Percentiles rank a stretch among this genome's conserved stretches.
Conservation (phyloP, 495 filamentous ascomycete species). For the Astrothelium subdiscretum region DNA sequence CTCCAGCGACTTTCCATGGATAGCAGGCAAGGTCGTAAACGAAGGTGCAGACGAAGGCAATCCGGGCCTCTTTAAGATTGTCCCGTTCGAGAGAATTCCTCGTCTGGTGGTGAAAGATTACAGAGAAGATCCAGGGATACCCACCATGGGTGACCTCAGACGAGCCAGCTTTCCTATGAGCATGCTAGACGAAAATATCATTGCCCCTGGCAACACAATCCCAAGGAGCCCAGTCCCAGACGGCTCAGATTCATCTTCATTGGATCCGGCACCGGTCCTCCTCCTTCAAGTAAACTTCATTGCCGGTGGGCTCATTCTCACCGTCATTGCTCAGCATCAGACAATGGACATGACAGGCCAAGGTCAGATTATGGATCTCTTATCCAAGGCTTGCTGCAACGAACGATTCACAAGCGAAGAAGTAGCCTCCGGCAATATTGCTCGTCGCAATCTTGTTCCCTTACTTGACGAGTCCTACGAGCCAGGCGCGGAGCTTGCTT, state of each 20-base stretch:
- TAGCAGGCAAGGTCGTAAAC: conserved; percentile 41
- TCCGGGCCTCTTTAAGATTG: conserved; percentile 35
- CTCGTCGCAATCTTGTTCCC: conserved; percentile 32
- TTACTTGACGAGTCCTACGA: conserved; percentile 29
- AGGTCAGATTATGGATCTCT: conserved; percentile 35
- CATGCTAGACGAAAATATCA: conserved; percentile 40
- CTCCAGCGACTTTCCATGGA: conserved; percentile 38
- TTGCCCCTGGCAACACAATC: conserved; percentile 39
- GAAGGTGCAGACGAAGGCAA: conserved; percentile 26
- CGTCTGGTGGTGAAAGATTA: conserved; percentile 35
- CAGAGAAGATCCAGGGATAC: conserved; percentile 24
- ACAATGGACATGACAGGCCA: conserved; percentile 45
- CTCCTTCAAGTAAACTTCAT: conserved; percentile 44
- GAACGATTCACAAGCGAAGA: conserved; percentile 37
- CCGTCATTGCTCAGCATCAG: conserved; percentile 37
- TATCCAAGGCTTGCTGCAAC: conserved; percentile 42
- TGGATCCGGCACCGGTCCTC: conserved; percentile 33
- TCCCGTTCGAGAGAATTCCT: conserved; percentile 23
- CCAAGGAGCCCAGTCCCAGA: conserved; percentile 8
- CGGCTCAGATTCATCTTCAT: conserved; percentile 11
- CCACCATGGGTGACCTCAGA: conserved; percentile 33
- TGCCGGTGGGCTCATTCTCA: conserved; percentile 37
- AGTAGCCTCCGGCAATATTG: conserved; percentile 34
- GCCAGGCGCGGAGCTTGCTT: conserved; percentile 23
- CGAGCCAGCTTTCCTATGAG: conserved; percentile 35